phyloP scores from a whole-genome alignment of 78 protist genomes.

The Dictyostelium purpureum region DNA sequence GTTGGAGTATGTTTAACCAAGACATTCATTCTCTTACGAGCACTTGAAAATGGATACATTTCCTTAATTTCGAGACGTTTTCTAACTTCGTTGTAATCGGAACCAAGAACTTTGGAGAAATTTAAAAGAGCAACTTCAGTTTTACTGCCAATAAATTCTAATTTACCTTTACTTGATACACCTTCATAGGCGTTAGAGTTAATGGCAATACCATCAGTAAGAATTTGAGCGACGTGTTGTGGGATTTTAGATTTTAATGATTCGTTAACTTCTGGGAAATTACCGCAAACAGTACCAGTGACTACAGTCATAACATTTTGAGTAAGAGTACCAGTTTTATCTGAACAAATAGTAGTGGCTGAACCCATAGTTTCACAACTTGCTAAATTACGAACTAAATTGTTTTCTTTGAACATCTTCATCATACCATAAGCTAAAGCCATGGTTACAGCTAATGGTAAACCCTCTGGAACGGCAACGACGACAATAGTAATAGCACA shows the following conservation, averaged over 20 bases:
- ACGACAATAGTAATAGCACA: conserved; percentile 96
- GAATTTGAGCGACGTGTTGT: conserved; percentile 84
- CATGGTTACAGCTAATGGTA: conserved; percentile 95
- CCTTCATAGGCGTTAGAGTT: conserved; percentile 83
- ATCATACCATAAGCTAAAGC: conserved; percentile 94
- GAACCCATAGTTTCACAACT: conserved; percentile 98
- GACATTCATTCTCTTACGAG: conserved; percentile 62
- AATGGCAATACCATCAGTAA: conserved; percentile 68
- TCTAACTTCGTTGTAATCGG: conserved; percentile 70
- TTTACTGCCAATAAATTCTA: conserved; percentile 85
- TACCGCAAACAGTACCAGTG: conserved; percentile 35
- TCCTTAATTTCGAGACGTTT: conserved; percentile 30
- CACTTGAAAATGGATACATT: conserved; percentile 89
- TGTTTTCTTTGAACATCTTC: conserved; percentile 90
- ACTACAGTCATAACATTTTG: conserved; percentile 96
- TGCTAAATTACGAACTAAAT: conserved; percentile 90
- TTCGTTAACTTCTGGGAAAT: conserved; percentile 16
- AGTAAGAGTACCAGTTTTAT: conserved; percentile 99
- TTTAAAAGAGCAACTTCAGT: conserved; percentile 86
- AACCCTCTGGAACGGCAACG: conserved; percentile 98
- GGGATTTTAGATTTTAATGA: conserved; percentile 5
- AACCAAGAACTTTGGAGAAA: conserved; percentile 44
- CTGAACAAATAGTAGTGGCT: conserved; percentile 96
- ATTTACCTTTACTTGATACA: conserved; percentile 35
- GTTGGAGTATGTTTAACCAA: neutral